Conservation (phyloP, 2,329 filamentous ascomycete species). For the Exophiala mesophila region DNA sequence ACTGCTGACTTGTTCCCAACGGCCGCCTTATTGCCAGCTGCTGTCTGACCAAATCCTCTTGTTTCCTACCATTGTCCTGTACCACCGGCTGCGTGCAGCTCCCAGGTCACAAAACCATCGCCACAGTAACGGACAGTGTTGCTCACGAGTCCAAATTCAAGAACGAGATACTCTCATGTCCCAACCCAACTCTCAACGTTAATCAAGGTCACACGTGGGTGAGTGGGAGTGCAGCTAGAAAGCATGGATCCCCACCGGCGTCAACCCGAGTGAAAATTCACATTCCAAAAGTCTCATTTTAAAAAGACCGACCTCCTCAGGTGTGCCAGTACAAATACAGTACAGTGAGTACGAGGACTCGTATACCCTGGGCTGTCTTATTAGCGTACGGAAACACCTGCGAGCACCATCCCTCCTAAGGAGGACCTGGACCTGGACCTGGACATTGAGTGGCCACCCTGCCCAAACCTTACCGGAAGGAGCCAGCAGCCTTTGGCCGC, state of each 20-base stretch:
- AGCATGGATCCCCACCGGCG: neutral
- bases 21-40: slow-evolving; percentile 1
- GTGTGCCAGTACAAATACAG: too few relatives aligned
- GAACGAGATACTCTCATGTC: too few relatives aligned
- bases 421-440: too few relatives aligned
- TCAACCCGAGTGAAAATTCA: neutral
- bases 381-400: too few relatives aligned
- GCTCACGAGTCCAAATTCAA: too few relatives aligned
- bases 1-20: slow-evolving; percentile 2
- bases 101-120: slow-evolving; percentile 9
- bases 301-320: too few relatives aligned
- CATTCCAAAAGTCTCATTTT: neutral
- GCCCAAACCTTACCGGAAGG: slow-evolving; percentile 12
- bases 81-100: slow-evolving; percentile 15
- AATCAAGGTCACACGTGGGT: too few relatives aligned
- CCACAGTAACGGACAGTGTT: too few relatives aligned
- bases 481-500: slow-evolving; percentile 19
- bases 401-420: too few relatives aligned
- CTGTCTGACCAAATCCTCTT: slow-evolving; percentile 4
- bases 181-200: too few relatives aligned
- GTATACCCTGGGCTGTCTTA: neutral
- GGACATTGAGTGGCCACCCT: slow-evolving; percentile 7
- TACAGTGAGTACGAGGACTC: neutral
- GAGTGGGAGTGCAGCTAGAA: neutral
- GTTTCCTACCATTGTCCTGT: slow-evolving; percentile 8